Conservation (phyloP, 805 yeast species). For the Schwanniomyces polymorphus region DNA sequence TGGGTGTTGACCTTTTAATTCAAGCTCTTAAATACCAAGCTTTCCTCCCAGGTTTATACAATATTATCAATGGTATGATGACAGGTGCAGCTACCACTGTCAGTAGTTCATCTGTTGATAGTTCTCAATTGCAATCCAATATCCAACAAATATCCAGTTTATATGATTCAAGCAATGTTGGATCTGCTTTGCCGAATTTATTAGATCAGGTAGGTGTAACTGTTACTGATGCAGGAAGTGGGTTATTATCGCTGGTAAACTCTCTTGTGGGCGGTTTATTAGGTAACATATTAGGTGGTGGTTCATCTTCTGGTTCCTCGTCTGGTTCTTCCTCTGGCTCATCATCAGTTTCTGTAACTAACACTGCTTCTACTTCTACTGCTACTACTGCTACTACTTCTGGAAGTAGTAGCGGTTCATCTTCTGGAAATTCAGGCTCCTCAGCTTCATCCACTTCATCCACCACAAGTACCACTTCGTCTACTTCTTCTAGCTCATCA, state of each 20-base stretch:
- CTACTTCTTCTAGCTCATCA: conserved; percentile 3
- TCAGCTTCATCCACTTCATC: conserved; percentile 4
- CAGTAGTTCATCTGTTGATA: conserved; percentile 6
- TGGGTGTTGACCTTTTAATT: conserved; percentile 24
- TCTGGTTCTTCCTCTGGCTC: conserved; percentile 9
- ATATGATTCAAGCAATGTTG: conserved; percentile 4
- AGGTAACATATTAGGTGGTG: background rate
- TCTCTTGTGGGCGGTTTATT: conserved; percentile 9
- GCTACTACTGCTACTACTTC: background rate
- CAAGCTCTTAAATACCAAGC: conserved; percentile 12
- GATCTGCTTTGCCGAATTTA: conserved; percentile 2
- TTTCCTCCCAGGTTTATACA: conserved; percentile 16
- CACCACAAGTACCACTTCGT: conserved; percentile 5
- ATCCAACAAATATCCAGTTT: conserved; percentile 7
- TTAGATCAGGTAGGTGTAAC: conserved; percentile 8
- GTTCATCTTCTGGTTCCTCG: conserved; percentile 7
- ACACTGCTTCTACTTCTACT: conserved; percentile 2
- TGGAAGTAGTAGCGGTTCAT: background rate
- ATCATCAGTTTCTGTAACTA: conserved; percentile 1
- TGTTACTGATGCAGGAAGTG: conserved; percentile 1
- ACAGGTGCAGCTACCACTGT: conserved; percentile 11
- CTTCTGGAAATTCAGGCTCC: background rate
- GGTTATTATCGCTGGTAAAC: conserved; percentile 13
- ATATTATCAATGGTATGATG: conserved; percentile 15
- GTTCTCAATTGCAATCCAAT: conserved; percentile 8